phyloP scores from a whole-genome alignment of 1,284 basidiomycete genomes.

The Hemileia vastatrix region DNA sequence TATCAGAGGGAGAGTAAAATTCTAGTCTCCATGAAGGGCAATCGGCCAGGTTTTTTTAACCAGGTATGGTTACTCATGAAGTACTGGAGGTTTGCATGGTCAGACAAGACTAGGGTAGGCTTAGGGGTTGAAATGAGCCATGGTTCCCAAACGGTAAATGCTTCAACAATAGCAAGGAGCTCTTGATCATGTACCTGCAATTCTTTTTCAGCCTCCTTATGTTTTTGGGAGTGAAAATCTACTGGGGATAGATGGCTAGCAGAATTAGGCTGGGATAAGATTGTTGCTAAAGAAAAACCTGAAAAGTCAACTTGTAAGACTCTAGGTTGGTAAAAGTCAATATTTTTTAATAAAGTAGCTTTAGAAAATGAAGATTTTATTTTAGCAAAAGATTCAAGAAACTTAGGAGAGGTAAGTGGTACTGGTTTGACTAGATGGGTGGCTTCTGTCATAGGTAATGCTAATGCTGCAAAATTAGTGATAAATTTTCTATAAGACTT shows the following conservation, averaged over 20 bases:
- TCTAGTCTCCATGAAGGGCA: background rate
- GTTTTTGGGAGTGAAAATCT: too few relatives aligned
- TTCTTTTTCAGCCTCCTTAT: too few relatives aligned
- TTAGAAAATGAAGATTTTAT: background rate
- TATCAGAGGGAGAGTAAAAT: too few relatives aligned
- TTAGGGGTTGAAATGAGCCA: too few relatives aligned
- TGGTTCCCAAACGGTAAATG: too few relatives aligned
- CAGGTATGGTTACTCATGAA: too few relatives aligned
- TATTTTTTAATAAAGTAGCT: background rate
- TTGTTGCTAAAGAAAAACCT: background rate
- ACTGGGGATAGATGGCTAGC: too few relatives aligned
- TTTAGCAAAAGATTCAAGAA: background rate
- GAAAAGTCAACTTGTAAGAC: slow-evolving; percentile 1
- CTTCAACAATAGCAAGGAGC: too few relatives aligned
- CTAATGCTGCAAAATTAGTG: background rate
- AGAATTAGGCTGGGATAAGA: background rate
- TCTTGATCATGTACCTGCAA: too few relatives aligned
- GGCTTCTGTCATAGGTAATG: background rate
- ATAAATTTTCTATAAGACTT: slow-evolving; percentile 2
- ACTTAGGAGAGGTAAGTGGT: background rate
- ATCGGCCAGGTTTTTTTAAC: slow-evolving; percentile 1
- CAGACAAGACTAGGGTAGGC: too few relatives aligned
- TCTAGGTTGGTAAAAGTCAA: background rate
- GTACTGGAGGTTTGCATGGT: too few relatives aligned
- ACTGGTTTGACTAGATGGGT: too few relatives aligned